Percentiles rank a stretch among this genome's conserved stretches.
Conservation (phyloP, 352 stramenopile genomes). For the Globisporangium abappressorium region DNA sequence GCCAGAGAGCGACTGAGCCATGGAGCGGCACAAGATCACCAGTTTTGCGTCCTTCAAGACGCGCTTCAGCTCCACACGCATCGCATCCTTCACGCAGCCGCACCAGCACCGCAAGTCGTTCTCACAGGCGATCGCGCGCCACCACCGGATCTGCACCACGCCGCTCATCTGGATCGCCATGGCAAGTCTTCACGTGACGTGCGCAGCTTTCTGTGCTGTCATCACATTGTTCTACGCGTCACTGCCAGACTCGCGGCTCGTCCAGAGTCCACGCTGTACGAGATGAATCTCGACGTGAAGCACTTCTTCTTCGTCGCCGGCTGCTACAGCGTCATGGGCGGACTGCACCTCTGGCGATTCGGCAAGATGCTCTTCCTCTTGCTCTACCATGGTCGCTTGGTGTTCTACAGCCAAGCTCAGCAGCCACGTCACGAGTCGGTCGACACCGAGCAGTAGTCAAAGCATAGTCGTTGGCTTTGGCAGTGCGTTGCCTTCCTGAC, state of each 20-base stretch:
- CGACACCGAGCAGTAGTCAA: background rate
- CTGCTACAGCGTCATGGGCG: background rate
- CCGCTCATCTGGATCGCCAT: background rate
- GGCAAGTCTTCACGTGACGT: background rate
- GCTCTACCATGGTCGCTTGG: background rate
- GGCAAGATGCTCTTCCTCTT: background rate
- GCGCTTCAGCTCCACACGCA: background rate
- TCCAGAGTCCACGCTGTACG: background rate
- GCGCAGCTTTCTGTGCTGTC: background rate
- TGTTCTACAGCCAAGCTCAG: background rate
- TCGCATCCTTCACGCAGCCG: background rate
- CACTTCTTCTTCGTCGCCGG: conserved; percentile 1
- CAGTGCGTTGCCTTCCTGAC: background rate
- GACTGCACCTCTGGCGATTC: background rate
- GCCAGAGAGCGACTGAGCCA: background rate
- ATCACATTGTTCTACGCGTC: background rate
- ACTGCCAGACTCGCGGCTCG: background rate
- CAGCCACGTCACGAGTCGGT: background rate
- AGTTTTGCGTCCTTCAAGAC: background rate
- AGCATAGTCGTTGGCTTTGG: background rate
- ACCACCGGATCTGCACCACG: background rate
- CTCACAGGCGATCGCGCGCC: background rate
- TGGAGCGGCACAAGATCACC: background rate
- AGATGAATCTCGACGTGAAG: background rate
- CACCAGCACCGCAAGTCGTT: background rate